Conservation (phyloP, 2,329 filamentous ascomycete genomes). For the Scytalidium lignicola region DNA sequence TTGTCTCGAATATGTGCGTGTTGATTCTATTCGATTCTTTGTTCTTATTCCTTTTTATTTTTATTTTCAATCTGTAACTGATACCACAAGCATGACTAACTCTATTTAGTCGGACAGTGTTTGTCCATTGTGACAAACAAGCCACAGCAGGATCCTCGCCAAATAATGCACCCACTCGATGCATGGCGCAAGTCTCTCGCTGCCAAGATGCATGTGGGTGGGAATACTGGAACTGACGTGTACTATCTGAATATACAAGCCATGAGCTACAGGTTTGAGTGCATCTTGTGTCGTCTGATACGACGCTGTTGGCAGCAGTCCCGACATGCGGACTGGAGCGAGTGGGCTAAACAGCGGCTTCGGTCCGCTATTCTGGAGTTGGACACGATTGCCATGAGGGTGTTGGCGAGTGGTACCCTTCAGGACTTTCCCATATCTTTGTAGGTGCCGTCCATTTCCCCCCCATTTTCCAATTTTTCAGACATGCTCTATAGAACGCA, state of each 20-base stretch:
- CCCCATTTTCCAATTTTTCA: slow-evolving; percentile 3
- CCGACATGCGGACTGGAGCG: slow-evolving; percentile 17
- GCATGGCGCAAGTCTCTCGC: slow-evolving; percentile 18
- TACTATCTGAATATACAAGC: slow-evolving; percentile 20
- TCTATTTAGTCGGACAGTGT: slow-evolving; percentile 17
- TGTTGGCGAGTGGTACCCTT: slow-evolving; percentile 18
- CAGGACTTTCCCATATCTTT: slow-evolving; percentile 19
- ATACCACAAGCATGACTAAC: slow-evolving; percentile 15
- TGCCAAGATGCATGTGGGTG: slow-evolving; percentile 18
- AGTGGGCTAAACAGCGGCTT: slow-evolving; percentile 19
- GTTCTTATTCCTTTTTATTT: not conserved
- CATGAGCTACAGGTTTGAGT: slow-evolving; percentile 20
- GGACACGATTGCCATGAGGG: slow-evolving; percentile 20
- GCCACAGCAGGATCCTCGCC: slow-evolving; percentile 17
- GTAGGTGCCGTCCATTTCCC: slow-evolving; percentile 14
- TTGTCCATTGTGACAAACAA: slow-evolving; percentile 17
- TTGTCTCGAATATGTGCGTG: slow-evolving; percentile 19
- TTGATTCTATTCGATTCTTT: slow-evolving; percentile 6
- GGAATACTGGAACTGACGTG: slow-evolving; percentile 17
- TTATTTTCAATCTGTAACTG: slow-evolving; percentile 1
- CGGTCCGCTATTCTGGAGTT: slow-evolving; percentile 19
- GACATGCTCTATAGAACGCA: not conserved
- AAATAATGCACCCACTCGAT: slow-evolving; percentile 19
- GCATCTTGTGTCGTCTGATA: slow-evolving; percentile 20
- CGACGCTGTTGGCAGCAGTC: slow-evolving; percentile 17